Evolutionary conservation across 2,329 filamentous ascomycete species (phyloP).

Genomic region (Fusarium xylarioides): DNA sequence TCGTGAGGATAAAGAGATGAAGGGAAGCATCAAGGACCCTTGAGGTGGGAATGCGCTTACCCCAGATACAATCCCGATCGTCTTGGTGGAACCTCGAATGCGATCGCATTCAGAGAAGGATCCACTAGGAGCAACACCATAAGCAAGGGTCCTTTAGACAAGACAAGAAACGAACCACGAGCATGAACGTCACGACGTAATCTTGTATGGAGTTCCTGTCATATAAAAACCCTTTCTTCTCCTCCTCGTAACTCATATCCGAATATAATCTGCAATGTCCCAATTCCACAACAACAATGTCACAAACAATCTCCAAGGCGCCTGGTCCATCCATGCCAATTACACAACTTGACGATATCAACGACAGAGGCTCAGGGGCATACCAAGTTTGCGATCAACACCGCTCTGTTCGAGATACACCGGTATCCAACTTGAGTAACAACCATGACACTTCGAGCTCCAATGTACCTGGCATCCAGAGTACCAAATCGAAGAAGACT

Average conservation of each 20-base stretch:
- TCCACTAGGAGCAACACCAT: not conserved
- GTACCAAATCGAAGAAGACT: slow-evolving; percentile 16
- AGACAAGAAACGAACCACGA: not conserved
- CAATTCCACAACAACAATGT: not conserved
- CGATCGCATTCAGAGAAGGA: not conserved
- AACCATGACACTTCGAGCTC: not conserved
- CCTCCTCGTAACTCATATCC: not conserved
- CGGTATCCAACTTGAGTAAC: not conserved
- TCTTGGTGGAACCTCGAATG: not conserved
- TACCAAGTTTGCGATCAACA: not conserved
- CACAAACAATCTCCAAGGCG: slow-evolving; percentile 6
- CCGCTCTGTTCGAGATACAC: not conserved
- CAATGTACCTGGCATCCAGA: not conserved
- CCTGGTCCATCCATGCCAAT: not conserved
- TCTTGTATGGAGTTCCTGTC: not conserved
- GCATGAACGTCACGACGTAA: not conserved
- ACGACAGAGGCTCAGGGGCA: not conserved
- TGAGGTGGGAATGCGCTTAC: not conserved
- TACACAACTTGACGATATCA: not conserved
- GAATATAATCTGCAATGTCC: no score
- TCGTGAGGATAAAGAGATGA: not conserved
- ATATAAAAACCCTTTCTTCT: not conserved
- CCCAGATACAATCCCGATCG: not conserved
- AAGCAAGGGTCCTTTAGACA: not conserved
- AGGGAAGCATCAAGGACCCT: not conserved